A percentile compares a stretch with the other conserved stretches of the same genome.
phyloP scores from a whole-genome alignment of 257 asterid species.

The Solanum ossicruentum region DNA sequence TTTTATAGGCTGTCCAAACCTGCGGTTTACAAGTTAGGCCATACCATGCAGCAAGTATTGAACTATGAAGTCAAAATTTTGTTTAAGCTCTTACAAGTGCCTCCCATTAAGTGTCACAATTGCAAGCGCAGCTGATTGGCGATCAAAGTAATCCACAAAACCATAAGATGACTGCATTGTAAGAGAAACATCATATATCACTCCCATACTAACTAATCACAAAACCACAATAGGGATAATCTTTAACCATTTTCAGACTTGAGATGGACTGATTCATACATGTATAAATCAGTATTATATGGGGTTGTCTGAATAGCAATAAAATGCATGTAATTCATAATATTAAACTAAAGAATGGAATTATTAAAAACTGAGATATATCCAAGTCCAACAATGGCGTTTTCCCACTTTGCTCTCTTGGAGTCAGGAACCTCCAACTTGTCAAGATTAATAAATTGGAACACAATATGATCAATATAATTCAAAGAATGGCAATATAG shows the following conservation, averaged over 20 bases:
- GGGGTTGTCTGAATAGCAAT: background rate
- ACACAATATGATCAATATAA: background rate
- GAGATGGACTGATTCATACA: background rate
- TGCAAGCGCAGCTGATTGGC: slow-evolving; percentile 71
- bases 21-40: slow-evolving; percentile 8
- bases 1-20: slow-evolving; percentile 83
- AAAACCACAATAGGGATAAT: background rate
- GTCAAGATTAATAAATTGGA: background rate
- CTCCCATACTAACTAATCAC: background rate
- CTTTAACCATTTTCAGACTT: background rate
- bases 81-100: slow-evolving; percentile 43
- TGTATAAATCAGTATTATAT: background rate
- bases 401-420: background rate
- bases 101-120: slow-evolving; percentile 66
- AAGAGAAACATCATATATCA: background rate
- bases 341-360: background rate
- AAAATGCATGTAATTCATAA: background rate
- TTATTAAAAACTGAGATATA: too few relatives aligned
- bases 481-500: background rate
- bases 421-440: background rate
- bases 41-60: background rate
- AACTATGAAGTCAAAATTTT: background rate
- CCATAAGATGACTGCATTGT: slow-evolving; percentile 77
- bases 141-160: slow-evolving; percentile 79
- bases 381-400: background rate